Percentiles rank a stretch among this genome's conserved stretches.
These are phyloP conservation scores for Claviceps arundinis DNA, from an alignment of 2,329 filamentous ascomycete species.

Conservation along the genomic window DNA sequence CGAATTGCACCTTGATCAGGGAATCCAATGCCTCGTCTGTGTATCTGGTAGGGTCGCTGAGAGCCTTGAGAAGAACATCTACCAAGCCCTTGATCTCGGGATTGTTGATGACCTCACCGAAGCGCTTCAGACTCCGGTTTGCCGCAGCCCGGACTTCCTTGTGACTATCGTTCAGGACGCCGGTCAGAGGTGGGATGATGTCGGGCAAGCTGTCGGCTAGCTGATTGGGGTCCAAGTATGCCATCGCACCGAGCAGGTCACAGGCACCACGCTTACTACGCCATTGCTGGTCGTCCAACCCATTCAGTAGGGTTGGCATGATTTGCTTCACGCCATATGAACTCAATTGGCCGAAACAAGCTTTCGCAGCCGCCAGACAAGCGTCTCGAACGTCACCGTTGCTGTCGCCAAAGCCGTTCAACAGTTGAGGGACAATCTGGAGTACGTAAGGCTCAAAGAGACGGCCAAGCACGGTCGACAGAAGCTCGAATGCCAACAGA, in stretches of 20 bases:
- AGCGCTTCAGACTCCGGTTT: constrained; percentile 91
- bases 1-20: constrained; percentile 94
- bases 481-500: constrained; percentile 77
- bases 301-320: constrained; percentile 77
- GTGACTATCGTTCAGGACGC: constrained; percentile 91
- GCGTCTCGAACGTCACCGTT: constrained; percentile 85
- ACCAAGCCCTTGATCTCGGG: constrained; percentile 92
- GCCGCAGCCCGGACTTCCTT: constrained; percentile 89
- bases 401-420: constrained; percentile 78
- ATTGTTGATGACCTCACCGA: constrained; percentile 96
- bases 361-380: constrained; percentile 84
- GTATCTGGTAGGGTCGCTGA: constrained; percentile 94
- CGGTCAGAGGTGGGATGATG: constrained; percentile 90
- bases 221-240: constrained; percentile 92
- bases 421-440: constrained; percentile 80
- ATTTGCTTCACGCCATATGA: constrained; percentile 95
- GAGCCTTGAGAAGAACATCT: constrained; percentile 80
- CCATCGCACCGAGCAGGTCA: constrained; percentile 94
- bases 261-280: constrained; percentile 97
- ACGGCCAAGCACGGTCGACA: constrained; percentile 74
- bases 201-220: constrained; percentile 83
- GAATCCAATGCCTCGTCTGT: constrained; percentile 89
- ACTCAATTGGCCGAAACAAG: constrained; percentile 83
- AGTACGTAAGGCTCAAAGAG: constrained; percentile 96
- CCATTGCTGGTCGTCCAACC: constrained; percentile 92